Evolutionary conservation across 2,329 filamentous ascomycete genomes (phyloP), one percentile per base, ranked within the genome.

Genomic region (Aspergillus uvarum): DNA sequence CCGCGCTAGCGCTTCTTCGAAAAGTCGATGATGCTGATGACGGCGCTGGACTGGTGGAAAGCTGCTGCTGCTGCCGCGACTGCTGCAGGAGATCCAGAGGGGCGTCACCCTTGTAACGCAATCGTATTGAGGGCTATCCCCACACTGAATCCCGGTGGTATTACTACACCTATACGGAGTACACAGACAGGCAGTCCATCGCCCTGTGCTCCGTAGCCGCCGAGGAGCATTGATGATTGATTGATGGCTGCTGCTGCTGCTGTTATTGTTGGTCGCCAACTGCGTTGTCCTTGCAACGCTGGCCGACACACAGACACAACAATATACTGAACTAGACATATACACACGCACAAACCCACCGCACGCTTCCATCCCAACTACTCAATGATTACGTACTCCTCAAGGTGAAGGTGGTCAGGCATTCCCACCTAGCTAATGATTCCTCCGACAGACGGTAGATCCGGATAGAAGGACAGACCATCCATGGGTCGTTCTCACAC

Each of bases 1-100:
- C 42, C 19, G 44, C 56, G 57, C 59, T 64, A 64, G 62, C 52
- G 59, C 56, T 60, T 49, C 58, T 51, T 53, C 49, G 53, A 31
- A 53, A 56, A 52, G 49, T 53, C 54, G 58, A 56, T 57, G 42
- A 60, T 59, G 51, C 56, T 59, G 51, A 59, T 48, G 42, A 47
- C 26, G 38, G 52, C 52, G 52, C 38, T 47, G 52, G 52, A 54
- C 52, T 54, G 42, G 42, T 48, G 53, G 42, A 31, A 32, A 55
- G 53, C 53, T 55, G 44, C 42, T 55, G 38, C 38, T 42, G 38
- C 38, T 16, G 16, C 38, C 16, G 38, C 38, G 14, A 16, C 38
- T 44, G 53, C 53, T 35, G 53, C 42, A 55, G 53, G 53, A 55
- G 53, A 55, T 55, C 53, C 53, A 55, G 53, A 55, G 53, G 53